Percentiles rank a stretch among this genome's conserved stretches.
These are phyloP conservation scores for Pseudophaeomoniella oleicola DNA, from an alignment of 2,329 filamentous ascomycete genomes.

Conservation along the genomic window DNA sequence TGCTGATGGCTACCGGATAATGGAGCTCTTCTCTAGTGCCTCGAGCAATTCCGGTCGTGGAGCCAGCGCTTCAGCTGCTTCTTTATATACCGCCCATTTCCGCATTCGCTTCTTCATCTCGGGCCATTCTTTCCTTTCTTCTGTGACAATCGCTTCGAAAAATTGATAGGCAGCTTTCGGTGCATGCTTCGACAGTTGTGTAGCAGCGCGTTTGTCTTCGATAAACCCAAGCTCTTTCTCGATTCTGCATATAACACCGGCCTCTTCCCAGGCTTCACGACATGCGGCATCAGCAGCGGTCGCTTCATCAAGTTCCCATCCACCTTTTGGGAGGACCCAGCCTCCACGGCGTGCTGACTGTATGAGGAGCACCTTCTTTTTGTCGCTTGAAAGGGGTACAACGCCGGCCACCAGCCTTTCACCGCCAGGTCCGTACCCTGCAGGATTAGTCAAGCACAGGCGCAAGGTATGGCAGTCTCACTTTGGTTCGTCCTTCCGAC, in stretches of 20 bases:
- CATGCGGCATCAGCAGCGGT: conserved; percentile 70
- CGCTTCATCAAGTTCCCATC: conserved; percentile 90
- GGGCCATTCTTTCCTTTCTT: conserved; percentile 79
- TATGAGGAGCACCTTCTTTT: conserved; percentile 78
- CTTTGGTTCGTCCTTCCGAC: conserved; percentile 34
- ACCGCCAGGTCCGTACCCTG: conserved; percentile 83
- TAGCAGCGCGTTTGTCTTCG: conserved; percentile 54
- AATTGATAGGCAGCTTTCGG: conserved; percentile 51
- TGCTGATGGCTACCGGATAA: conserved; percentile 37
- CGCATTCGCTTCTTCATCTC: conserved; percentile 84
- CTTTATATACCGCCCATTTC: conserved; percentile 73
- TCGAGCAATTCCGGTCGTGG: conserved; percentile 76
- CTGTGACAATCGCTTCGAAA: conserved; percentile 71
- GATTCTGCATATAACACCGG: conserved; percentile 75
- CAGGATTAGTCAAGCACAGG: conserved; percentile 1
- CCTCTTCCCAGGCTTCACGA: conserved; percentile 96
- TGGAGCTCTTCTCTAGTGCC: conserved; percentile 67
- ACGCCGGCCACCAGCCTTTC: conserved; percentile 91
- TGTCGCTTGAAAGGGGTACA: conserved; percentile 76
- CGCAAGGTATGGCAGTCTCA: conserved; percentile 17
- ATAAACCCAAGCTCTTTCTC: conserved; percentile 78
- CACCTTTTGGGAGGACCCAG: conserved; percentile 95
- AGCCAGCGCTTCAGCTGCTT: conserved; percentile 65
- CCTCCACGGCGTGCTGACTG: conserved; percentile 81
- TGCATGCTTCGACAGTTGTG: conserved; percentile 39